Base-by-base conservation (phyloP, 306 rosid genomes). In the Sindora glabra region DNA sequence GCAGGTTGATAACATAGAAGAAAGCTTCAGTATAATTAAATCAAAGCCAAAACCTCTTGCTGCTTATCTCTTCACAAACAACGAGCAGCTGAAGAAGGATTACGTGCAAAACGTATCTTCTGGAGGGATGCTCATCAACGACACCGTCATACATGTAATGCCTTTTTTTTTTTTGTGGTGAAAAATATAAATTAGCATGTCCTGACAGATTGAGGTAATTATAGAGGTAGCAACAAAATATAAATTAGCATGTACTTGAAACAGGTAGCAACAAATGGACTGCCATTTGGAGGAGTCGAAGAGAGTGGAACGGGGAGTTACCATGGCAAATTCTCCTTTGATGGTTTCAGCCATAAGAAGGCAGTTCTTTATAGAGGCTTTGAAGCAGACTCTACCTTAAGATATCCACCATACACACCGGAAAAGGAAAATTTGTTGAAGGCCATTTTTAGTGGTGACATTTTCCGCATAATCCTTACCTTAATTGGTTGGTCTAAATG, bases 301-400 rank as follows among this genome's bases (percentile, higher is more conserved):
- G 96, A 89, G 76, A 89, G 96, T 72, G 96, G 96, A 53, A 89
- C 85, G 90, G 96, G 96, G 1, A 63, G 64, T 23, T 89, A 89
- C 61, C 96, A 89, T 62, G 96, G 96, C 1, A 89, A 89, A 42
- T 85, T 76, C 76, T 85, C 96, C 1, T 89, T 82, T 60, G 90
- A 89, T 67, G 75, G 77, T 29, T 89, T 89, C 67, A 89, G 96
- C 73, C 96, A 89, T 42, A 80, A 72, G 75, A 89, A 85, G 51
- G 12, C 96, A n/a, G 90, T 89, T 12, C 72, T 89, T 11, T 89
- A 85, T 6, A 85, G 89, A 77, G 62, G 83, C 48, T 78, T 89
- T 48, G 68, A 61, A 8, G 82, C 74, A 57, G 96, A 89, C 80
- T 59, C 83, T 22, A 15, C 71, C 30, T 4, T 89, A 12, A 76